phyloP scores from a whole-genome alignment of 495 filamentous ascomycete species.

The Penicillium antarcticum region DNA sequence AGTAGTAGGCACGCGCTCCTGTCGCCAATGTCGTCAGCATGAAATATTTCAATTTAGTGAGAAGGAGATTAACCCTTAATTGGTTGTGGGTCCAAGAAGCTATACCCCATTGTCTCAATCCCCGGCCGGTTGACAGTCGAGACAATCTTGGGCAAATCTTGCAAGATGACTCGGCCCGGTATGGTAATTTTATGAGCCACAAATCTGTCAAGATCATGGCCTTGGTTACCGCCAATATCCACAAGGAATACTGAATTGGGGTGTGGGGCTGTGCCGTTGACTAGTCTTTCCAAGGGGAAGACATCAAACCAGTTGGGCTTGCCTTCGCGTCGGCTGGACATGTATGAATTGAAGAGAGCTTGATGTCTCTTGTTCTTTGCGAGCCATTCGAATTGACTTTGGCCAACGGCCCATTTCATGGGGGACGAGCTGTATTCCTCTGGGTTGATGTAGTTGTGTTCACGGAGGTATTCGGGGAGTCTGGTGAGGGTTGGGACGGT shows the following conservation, averaged over 20 bases:
- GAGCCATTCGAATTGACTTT: slow-evolving; percentile 16
- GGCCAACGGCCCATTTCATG: slow-evolving; percentile 8
- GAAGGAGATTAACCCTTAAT: slow-evolving; percentile 1
- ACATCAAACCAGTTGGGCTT: slow-evolving; percentile 39
- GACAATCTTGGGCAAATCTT: slow-evolving; percentile 10
- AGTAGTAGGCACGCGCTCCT: slow-evolving; percentile 39
- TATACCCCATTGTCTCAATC: slow-evolving; percentile 10
- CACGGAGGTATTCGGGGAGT: slow-evolving; percentile 17
- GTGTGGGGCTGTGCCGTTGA: slow-evolving; percentile 16
- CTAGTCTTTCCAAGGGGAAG: slow-evolving; percentile 36
- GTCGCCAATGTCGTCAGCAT: background rate
- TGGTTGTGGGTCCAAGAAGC: slow-evolving; percentile 15
- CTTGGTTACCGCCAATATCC: slow-evolving; percentile 47
- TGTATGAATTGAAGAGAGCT: slow-evolving; percentile 36
- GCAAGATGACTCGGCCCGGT: slow-evolving; percentile 6
- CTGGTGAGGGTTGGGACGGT: slow-evolving; percentile 11
- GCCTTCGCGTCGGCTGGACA: slow-evolving; percentile 37
- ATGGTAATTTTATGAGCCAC: background rate
- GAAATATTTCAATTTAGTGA: too few species aligned
- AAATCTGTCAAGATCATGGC: slow-evolving; percentile 41
- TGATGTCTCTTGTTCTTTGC: slow-evolving; percentile 3
- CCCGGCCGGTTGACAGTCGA: background rate
- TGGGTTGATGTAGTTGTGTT: slow-evolving; percentile 12
- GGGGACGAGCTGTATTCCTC: slow-evolving; percentile 11
- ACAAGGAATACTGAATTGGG: slow-evolving; percentile 27